Evolutionary conservation across 495 filamentous ascomycete genomes (phyloP).

Genomic region (Talaromyces borbonicus): DNA sequence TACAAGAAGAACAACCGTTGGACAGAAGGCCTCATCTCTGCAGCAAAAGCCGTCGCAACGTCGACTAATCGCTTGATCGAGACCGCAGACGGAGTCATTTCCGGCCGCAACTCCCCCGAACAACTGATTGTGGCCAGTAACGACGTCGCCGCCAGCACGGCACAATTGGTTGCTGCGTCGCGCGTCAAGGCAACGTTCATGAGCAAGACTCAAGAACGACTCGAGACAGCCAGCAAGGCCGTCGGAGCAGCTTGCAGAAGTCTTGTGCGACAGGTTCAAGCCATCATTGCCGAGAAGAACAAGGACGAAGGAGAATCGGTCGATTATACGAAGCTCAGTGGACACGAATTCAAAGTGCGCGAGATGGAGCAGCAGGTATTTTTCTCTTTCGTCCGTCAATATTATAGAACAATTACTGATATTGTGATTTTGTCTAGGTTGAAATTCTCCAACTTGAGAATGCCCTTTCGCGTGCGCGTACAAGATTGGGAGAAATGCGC

Average conservation of each 20-base stretch:
- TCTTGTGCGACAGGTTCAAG: slow-evolving; percentile 87
- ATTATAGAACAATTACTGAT: neutral
- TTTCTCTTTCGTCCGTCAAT: slow-evolving; percentile 5
- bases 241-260: slow-evolving; percentile 81
- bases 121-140: slow-evolving; percentile 97
- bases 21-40: slow-evolving; percentile 95
- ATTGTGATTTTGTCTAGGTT: slow-evolving; percentile 47
- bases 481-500: slow-evolving; percentile 90
- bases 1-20: slow-evolving; percentile 99
- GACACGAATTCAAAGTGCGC: slow-evolving; percentile 93
- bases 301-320: slow-evolving; percentile 65
- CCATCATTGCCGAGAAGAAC: slow-evolving; percentile 79
- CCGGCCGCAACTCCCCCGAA: slow-evolving; percentile 81
- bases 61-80: slow-evolving; percentile 95
- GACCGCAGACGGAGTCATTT: slow-evolving; percentile 92
- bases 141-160: slow-evolving; percentile 90
- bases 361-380: slow-evolving; percentile 99
- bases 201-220: slow-evolving; percentile 85
- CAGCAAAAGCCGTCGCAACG: slow-evolving; percentile 85
- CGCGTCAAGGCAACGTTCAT: slow-evolving; percentile 97
- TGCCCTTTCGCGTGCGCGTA: slow-evolving; percentile 64
- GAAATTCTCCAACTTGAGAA: slow-evolving; percentile 97
- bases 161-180: slow-evolving; percentile 90
- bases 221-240: slow-evolving; percentile 87
- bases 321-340: slow-evolving; percentile 77